Conservation (phyloP, 1,284 basidiomycete species). For the Cystobasidium pallidum region DNA sequence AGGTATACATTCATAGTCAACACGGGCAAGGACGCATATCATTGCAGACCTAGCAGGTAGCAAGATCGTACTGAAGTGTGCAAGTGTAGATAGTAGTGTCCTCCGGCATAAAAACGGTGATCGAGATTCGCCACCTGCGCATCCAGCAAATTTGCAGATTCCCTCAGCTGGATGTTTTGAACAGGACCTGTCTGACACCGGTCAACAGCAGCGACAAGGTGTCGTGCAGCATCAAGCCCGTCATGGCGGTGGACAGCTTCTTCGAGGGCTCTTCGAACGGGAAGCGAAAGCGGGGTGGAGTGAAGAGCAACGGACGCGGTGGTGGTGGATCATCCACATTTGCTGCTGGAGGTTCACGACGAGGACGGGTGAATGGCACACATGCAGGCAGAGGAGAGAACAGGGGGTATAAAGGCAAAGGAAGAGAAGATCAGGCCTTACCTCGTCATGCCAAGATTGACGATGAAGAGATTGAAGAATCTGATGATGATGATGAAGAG, state of each 20-base stretch:
- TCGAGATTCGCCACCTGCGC: not conserved
- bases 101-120: not conserved
- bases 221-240: not conserved
- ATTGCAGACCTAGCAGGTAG: too few relatives aligned
- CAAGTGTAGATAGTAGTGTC: too few relatives aligned
- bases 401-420: conserved; percentile 22
- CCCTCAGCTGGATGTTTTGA: too few relatives aligned
- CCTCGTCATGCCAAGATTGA: not conserved
- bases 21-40: too few relatives aligned
- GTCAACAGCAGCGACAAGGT: not conserved
- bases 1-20: too few relatives aligned
- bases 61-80: too few relatives aligned
- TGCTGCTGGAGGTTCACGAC: not conserved
- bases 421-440: conserved; percentile 3
- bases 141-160: conserved; percentile 18
- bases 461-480: conserved; percentile 31
- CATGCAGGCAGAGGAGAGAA: conserved; percentile 3
- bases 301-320: conserved; percentile 11
- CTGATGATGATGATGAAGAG: conserved; percentile 40
- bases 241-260: conserved; percentile 41
- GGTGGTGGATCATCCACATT: not conserved
- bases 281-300: conserved; percentile 35
- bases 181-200: too few relatives aligned
- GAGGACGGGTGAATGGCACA: conserved; percentile 43
- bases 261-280: conserved; percentile 36